phyloP scores from a whole-genome alignment of 116 monocot genomes.

The Zostera marina region DNA sequence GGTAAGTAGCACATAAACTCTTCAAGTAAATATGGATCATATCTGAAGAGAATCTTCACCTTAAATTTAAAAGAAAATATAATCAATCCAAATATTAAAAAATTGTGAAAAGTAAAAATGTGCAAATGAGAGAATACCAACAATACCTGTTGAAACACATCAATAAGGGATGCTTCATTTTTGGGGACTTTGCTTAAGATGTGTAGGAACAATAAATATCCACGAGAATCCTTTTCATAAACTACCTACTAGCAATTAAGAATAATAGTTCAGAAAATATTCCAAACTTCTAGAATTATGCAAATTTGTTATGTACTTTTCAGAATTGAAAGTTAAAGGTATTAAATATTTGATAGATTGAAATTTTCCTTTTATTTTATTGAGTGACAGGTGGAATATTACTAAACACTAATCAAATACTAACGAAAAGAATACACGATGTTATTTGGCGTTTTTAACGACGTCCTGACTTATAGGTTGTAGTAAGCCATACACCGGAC shows the following conservation, averaged over 20 bases:
- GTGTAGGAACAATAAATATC: slow-evolving; percentile 8
- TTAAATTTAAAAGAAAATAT: background rate
- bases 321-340: background rate
- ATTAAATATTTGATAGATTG: background rate
- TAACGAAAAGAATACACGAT: too few species aligned
- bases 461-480: too few species aligned
- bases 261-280: background rate
- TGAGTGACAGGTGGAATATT: background rate
- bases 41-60: slow-evolving; percentile 6
- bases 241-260: background rate
- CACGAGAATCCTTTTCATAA: slow-evolving; percentile 2
- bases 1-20: slow-evolving; percentile 6
- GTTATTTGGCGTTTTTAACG: too few species aligned
- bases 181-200: slow-evolving; percentile 4
- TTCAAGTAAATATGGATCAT: slow-evolving; percentile 4
- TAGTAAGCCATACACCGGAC: too few species aligned
- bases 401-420: background rate
- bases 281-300: background rate
- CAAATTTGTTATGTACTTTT: background rate
- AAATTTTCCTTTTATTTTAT: background rate
- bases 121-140: background rate
- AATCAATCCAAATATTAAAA: background rate
- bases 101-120: background rate
- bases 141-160: slow-evolving; percentile 2
- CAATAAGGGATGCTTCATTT: slow-evolving; percentile 3